Evolutionary conservation across 495 filamentous ascomycete genomes (phyloP), one percentile per base, ranked within the genome.

Genomic region (Amphirosellinia nigrospora): DNA sequence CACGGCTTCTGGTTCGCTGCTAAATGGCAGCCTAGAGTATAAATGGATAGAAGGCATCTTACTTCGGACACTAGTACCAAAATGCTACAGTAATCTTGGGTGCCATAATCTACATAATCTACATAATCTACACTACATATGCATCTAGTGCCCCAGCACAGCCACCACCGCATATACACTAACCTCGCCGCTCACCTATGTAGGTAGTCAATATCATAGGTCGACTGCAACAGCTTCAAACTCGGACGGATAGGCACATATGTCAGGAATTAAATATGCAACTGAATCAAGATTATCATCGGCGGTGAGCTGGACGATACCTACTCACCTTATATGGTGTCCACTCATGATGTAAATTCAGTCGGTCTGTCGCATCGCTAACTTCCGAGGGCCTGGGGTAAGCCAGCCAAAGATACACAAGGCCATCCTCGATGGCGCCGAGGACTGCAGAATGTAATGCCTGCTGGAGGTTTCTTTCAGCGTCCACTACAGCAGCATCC

Each of bases 21-120:
- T 67, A 67, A 67, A 67, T 67, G 64, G 64, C 52, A 45, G 64
- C 64, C 64, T 67, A 39, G 64, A 43, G 48, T 15, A 58, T 67
- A 58, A 43, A 43, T 43, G 64, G 64, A 41, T n/a, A 41, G 36
- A 66, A 15, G 23, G 11, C 39, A 66, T 32, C 16, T 30, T 30
- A 30, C n/a, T n/a, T n/a, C n/a, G n/a, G n/a, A n/a, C 26, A 53
- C n/a, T 38, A 36, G 38, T n/a, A n/a, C n/a, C n/a, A n/a, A n/a
- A n/a, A n/a, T n/a, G n/a, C n/a, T 21, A 38, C n/a, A 15, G 11
- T 39, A 39, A 39, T 10, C 4, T 39, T 39, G 36, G 36, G 36
- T 39, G 34, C 34, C 7, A 36, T 36, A 7, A 7, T 7, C 36
- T 39, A 39, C 36, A 39, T 39, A 10, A 7, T 23, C 45, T 21